phyloP scores from a whole-genome alignment of 352 stramenopile species.

The Globisporangium recalcitrans region DNA sequence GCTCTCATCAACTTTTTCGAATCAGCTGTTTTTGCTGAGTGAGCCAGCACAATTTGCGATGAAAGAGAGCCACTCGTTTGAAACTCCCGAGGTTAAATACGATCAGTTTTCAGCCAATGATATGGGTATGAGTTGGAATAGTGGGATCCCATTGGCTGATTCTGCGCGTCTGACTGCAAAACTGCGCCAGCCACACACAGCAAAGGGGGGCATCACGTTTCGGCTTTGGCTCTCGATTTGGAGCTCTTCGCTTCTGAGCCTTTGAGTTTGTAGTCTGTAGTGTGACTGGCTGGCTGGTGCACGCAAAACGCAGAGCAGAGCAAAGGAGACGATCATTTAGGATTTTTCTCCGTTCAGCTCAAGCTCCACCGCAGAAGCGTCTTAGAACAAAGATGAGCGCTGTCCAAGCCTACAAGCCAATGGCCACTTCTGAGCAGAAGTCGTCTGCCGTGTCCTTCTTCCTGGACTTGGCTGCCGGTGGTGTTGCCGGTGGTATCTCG shows the following conservation, averaged over 20 bases:
- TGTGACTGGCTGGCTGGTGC: slow-evolving; percentile 1
- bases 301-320: not conserved
- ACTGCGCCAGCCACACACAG: slow-evolving; percentile 9
- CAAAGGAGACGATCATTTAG: slow-evolving; percentile 46
- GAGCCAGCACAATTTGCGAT: slow-evolving; percentile 7
- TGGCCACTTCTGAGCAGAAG: slow-evolving; percentile 69
- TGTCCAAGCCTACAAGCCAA: slow-evolving; percentile 69
- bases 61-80: slow-evolving; percentile 58
- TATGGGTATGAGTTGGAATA: not conserved
- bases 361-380: slow-evolving; percentile 52
- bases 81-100: slow-evolving; percentile 15
- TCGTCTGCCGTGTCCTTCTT: slow-evolving; percentile 60
- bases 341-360: slow-evolving; percentile 76
- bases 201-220: not conserved
- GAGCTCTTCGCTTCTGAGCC: not conserved
- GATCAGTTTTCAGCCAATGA: slow-evolving; percentile 38
- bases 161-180: slow-evolving; percentile 25
- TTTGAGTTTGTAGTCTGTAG: not conserved
- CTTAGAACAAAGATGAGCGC: slow-evolving; percentile 68
- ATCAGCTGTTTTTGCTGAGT: not conserved
- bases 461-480: slow-evolving; percentile 78
- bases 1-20: slow-evolving; percentile 9
- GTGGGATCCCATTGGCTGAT: slow-evolving; percentile 21
- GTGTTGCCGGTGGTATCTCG: slow-evolving; percentile 84
- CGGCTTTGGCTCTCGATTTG: too few species aligned